These are phyloP conservation scores for Botryosphaeria agaves DNA, from an alignment of 2,329 filamentous ascomycete genomes.

Conservation along the genomic window DNA sequence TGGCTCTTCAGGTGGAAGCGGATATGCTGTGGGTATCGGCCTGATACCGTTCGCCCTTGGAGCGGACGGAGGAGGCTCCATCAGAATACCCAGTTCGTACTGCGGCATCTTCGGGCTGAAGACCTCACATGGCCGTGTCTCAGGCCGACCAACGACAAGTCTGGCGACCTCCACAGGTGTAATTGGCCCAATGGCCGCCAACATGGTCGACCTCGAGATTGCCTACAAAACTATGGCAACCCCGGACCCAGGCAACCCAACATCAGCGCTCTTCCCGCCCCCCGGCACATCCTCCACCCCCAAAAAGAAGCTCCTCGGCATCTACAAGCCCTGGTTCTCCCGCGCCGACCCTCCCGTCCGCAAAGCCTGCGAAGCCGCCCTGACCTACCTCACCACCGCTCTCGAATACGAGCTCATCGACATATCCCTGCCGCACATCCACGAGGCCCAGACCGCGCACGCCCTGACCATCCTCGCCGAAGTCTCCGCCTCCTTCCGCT, in stretches of 20 bases:
- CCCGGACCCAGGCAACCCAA: constrained; percentile 45
- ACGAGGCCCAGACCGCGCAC: constrained; percentile 61
- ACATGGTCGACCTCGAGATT: constrained; percentile 58
- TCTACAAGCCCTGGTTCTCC: constrained; percentile 52
- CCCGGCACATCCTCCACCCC: constrained; percentile 21
- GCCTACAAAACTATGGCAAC: constrained; percentile 68
- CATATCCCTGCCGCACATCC: constrained; percentile 47
- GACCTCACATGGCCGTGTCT: constrained; percentile 53
- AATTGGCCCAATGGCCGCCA: constrained; percentile 58
- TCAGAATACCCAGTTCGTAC: constrained; percentile 56
- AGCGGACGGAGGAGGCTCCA: constrained; percentile 56
- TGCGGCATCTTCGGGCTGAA: constrained; percentile 76
- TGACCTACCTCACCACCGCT: constrained; percentile 38
- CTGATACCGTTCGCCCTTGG: constrained; percentile 61
- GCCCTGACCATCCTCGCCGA: constrained; percentile 62
- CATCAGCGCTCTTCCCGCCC: constrained; percentile 46
- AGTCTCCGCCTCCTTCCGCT: constrained; percentile 33
- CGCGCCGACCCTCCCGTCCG: constrained; percentile 47
- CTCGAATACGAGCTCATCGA: constrained; percentile 39
- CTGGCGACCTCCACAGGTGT: constrained; percentile 47
- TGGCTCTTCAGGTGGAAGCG: constrained; percentile 63
- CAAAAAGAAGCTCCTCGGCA: constrained; percentile 47
- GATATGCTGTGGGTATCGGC: constrained; percentile 51
- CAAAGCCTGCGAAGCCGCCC: constrained; percentile 40
- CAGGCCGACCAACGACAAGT: constrained; percentile 38